Evolutionary conservation across 768 basidiomycete genomes (phyloP).

Genomic region (Megacollybia marginata): DNA sequence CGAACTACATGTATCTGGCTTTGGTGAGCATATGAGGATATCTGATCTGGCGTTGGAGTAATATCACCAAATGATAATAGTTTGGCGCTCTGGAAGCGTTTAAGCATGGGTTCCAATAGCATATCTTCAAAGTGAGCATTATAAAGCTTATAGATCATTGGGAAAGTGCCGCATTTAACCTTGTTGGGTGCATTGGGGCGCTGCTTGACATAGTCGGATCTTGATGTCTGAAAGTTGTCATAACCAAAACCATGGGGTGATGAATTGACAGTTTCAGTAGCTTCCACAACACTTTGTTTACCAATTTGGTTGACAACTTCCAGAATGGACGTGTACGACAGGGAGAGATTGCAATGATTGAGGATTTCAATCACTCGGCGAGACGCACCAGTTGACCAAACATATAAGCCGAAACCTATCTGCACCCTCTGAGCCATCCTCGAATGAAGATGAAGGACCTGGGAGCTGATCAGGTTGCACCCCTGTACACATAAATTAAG

Average conservation of each 20-base stretch:
- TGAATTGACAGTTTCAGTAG: not conserved
- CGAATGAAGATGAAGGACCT: not conserved
- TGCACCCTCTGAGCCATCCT: not conserved
- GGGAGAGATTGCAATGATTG: no score
- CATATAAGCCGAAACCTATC: not conserved
- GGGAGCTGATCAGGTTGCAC: not conserved
- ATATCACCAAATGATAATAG: slow-evolving; percentile 10
- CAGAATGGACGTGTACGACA: not conserved
- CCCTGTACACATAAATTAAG: not conserved
- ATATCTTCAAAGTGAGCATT: slow-evolving; percentile 13
- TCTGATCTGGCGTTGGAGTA: slow-evolving; percentile 2
- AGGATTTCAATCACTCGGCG: no score
- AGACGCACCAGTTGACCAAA: no score
- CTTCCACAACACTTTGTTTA: not conserved
- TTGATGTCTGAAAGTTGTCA: slow-evolving; percentile 22
- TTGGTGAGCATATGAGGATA: not conserved
- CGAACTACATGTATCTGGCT: no score
- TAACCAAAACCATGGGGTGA: slow-evolving; percentile 2
- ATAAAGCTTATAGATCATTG: slow-evolving; percentile 14
- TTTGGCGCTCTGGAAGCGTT: slow-evolving; percentile 6
- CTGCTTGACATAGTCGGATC: slow-evolving; percentile 26
- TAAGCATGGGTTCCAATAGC: no score
- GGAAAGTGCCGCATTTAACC: no score
- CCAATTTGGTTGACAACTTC: not conserved
- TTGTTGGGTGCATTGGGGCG: slow-evolving; percentile 17